phyloP scores from a whole-genome alignment of 768 basidiomycete species.

The Fistulinella prunicolor region DNA sequence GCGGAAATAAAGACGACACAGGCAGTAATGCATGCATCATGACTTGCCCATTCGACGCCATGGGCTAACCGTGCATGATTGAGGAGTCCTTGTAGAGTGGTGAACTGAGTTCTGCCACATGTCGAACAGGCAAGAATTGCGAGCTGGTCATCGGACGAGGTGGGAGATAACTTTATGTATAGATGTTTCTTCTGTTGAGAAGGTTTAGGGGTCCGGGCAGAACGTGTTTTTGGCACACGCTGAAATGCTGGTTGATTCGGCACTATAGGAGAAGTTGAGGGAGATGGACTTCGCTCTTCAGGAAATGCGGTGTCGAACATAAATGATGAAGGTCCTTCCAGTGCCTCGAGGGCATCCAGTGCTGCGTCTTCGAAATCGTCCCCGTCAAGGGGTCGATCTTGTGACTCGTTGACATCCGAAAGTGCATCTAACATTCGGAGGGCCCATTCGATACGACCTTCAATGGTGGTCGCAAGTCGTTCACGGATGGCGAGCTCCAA shows the following conservation, averaged over 20 bases:
- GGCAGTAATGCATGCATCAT: slow-evolving; percentile 49
- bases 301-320: slow-evolving; percentile 29
- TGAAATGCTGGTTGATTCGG: slow-evolving; percentile 12
- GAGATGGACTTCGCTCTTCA: slow-evolving; percentile 24
- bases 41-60: slow-evolving; percentile 45
- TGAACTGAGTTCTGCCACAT: slow-evolving; percentile 47
- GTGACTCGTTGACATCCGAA: slow-evolving; percentile 14
- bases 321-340: slow-evolving; percentile 38
- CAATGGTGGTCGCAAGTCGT: slow-evolving; percentile 39
- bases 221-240: slow-evolving; percentile 25
- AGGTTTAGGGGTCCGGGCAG: slow-evolving; percentile 27
- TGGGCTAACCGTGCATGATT: slow-evolving; percentile 53
- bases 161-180: slow-evolving; percentile 37
- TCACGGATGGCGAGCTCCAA: slow-evolving; percentile 43
- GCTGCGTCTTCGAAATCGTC: slow-evolving; percentile 41
- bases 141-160: slow-evolving; percentile 28
- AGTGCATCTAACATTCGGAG: slow-evolving; percentile 38
- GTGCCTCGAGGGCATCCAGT: slow-evolving; percentile 40
- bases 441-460: slow-evolving; percentile 48
- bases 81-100: slow-evolving; percentile 49
- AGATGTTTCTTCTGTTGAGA: slow-evolving; percentile 36
- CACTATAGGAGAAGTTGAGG: slow-evolving; percentile 18
- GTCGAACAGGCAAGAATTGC: slow-evolving; percentile 40
- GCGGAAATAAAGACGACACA: slow-evolving; percentile 39
- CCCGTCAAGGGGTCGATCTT: slow-evolving; percentile 18